Conservation (phyloP, 371 early-diverging fungal species). For the Saksenaea oblongispora region DNA sequence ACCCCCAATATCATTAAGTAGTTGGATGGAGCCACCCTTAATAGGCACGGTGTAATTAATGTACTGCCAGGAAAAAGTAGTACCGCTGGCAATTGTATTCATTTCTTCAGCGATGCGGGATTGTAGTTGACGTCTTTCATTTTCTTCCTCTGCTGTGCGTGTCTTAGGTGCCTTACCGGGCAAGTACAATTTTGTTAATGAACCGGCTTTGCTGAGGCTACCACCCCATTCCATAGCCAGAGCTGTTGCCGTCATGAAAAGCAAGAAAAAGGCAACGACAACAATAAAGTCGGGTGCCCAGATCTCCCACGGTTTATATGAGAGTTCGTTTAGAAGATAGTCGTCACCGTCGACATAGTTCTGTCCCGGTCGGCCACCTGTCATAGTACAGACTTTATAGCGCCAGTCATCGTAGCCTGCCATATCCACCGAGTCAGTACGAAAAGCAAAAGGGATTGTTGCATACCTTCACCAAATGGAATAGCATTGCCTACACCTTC, state of each 20-base stretch:
- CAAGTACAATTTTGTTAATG: constrained; percentile 53
- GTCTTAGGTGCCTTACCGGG: constrained; percentile 33
- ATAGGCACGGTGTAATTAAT: constrained; percentile 51
- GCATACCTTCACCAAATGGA: constrained; percentile 53
- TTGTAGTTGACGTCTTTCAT: constrained; percentile 19
- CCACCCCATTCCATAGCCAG: constrained; percentile 50
- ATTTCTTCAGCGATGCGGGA: constrained; percentile 14
- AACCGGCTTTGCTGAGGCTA: constrained; percentile 39
- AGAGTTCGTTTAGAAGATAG: constrained; percentile 64
- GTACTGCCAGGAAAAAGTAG: constrained; percentile 50
- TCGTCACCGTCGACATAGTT: constrained; percentile 56
- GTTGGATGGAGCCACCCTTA: constrained; percentile 46
- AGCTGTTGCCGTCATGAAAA: constrained; percentile 44
- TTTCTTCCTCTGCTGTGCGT: constrained; percentile 22
- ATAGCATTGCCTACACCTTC: constrained; percentile 42
- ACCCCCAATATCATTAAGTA: constrained; percentile 46
- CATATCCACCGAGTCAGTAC: neutral
- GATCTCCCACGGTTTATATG: constrained; percentile 22
- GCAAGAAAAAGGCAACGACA: constrained; percentile 43
- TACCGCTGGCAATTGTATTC: constrained; percentile 32
- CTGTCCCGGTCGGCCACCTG: constrained; percentile 58
- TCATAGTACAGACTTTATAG: constrained; percentile 65
- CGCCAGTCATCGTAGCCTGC: constrained; percentile 43
- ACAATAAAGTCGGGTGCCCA: constrained; percentile 47
- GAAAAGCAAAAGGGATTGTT: neutral